Conservation (phyloP, 2,329 filamentous ascomycete species). For the Fragosphaeria purpurea region DNA sequence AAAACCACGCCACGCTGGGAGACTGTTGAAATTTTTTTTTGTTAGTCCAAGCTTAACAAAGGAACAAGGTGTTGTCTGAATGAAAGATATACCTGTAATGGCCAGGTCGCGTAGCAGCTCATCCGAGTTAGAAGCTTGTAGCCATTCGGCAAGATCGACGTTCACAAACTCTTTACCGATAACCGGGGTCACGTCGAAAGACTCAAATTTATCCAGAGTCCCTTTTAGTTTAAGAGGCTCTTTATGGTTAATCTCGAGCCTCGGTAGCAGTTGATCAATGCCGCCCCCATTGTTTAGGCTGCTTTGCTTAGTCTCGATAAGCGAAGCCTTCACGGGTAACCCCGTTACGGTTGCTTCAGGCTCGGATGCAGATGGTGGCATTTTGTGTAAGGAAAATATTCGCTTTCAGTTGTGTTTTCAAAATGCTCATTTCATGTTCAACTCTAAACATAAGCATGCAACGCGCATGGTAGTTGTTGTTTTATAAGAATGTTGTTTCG, state of each 20-base stretch:
- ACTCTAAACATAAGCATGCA: no score
- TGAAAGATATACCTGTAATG: slow-evolving; percentile 37
- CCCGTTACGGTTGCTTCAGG: background rate
- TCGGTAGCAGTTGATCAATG: background rate
- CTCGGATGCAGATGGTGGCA: slow-evolving; percentile 2
- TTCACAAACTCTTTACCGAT: slow-evolving; percentile 45
- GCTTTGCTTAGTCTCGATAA: background rate
- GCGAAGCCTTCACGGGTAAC: background rate
- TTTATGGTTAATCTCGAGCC: background rate
- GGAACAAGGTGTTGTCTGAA: background rate
- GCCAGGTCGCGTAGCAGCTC: slow-evolving; percentile 49
- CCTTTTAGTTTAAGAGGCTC: slow-evolving; percentile 20
- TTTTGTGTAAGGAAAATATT: background rate
- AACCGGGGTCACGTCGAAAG: slow-evolving; percentile 40
- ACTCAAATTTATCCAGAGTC: slow-evolving; percentile 31
- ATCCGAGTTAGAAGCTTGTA: slow-evolving; percentile 45
- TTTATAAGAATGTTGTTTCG: no score
- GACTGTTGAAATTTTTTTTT: slow-evolving; percentile 18
- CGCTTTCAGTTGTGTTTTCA: no score
- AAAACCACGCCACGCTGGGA: slow-evolving; percentile 41
- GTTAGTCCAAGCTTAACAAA: no score
- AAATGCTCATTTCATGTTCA: no score
- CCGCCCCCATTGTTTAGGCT: background rate
- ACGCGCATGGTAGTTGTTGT: no score
- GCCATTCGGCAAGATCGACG: slow-evolving; percentile 40